Percentiles rank a stretch among this genome's conserved stretches.
Evolutionary conservation across 2,329 filamentous ascomycete species (phyloP).

Genomic region (Cyanodermella asteris): DNA sequence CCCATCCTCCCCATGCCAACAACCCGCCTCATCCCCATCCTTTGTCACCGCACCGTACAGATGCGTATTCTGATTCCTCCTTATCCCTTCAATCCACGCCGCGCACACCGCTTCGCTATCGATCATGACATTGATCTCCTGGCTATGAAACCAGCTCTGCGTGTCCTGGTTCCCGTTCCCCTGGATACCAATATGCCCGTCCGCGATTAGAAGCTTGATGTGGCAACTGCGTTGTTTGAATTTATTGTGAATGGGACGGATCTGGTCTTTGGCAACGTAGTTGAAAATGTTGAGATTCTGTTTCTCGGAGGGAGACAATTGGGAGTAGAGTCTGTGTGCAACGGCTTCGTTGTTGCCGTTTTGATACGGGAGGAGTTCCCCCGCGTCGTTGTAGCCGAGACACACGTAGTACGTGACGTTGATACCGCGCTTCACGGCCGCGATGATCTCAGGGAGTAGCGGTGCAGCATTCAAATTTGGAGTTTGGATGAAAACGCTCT

Average conservation of each 20-base stretch:
- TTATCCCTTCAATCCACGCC: constrained; percentile 39
- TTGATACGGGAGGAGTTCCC: constrained; percentile 53
- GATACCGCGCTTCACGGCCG: constrained; percentile 44
- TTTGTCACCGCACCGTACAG: constrained; percentile 29
- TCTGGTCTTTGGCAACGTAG: constrained; percentile 57
- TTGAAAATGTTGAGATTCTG: constrained; percentile 32
- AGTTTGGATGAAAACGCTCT: constrained; percentile 53
- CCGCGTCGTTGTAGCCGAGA: constrained; percentile 58
- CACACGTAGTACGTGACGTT: constrained; percentile 50
- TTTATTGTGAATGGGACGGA: constrained; percentile 40
- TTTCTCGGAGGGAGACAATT: constrained; percentile 28
- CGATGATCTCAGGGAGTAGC: constrained; percentile 38
- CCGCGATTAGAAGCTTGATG: constrained; percentile 56
- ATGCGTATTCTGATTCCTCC: constrained; percentile 45
- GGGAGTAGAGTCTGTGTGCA: constrained; percentile 34
- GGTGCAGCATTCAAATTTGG: constrained; percentile 55
- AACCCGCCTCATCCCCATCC: constrained; percentile 31
- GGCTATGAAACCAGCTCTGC: constrained; percentile 56
- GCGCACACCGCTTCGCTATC: constrained; percentile 40
- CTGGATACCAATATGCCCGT: constrained; percentile 45
- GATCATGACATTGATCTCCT: constrained; percentile 58
- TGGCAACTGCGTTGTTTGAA: constrained; percentile 49
- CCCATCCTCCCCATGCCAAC: constrained; percentile 36
- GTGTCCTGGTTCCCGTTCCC: constrained; percentile 66
- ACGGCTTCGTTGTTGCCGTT: constrained; percentile 57